Conservation (phyloP, 208 protist species). For the Trypanosoma rangeli region DNA sequence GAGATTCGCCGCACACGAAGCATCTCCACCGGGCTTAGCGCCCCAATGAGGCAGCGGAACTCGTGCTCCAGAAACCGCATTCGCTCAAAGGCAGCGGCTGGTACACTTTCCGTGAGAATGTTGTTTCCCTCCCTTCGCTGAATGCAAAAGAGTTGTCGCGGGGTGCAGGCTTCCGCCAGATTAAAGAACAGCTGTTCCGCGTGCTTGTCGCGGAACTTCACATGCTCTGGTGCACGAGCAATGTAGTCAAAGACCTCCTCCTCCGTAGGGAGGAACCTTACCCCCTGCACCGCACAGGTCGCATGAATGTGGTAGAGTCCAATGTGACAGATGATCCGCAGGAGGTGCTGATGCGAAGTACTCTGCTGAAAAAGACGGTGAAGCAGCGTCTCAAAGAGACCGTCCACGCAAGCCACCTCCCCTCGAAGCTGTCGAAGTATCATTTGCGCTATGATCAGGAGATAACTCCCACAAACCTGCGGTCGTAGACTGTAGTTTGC, state of each 20-base stretch:
- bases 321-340: constrained; percentile 88
- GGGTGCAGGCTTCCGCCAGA: constrained; percentile 42
- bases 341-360: constrained; percentile 88
- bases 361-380: constrained; percentile 80
- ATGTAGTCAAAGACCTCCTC: constrained; percentile 75
- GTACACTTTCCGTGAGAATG: constrained; percentile 75
- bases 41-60: constrained; percentile 63
- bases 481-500: constrained; percentile 61
- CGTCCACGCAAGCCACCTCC: constrained; percentile 26
- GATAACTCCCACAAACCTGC: constrained; percentile 82
- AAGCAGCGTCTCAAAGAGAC: constrained; percentile 49
- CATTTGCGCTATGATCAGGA: constrained; percentile 70
- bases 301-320: constrained; percentile 63
- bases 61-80: constrained; percentile 79
- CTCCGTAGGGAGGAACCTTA: constrained; percentile 23
- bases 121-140: constrained; percentile 80
- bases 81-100: constrained; percentile 77
- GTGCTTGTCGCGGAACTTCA: constrained; percentile 80
- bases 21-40: constrained; percentile 58
- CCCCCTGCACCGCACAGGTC: constrained; percentile 32
- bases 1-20: constrained; percentile 44
- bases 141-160: constrained; percentile 74
- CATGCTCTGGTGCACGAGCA: constrained; percentile 57
- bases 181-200: constrained; percentile 74
- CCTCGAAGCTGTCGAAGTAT: constrained; percentile 47